Base-by-base conservation (phyloP, 2,329 filamentous ascomycete species). In the Hymenoscyphus repandus region DNA sequence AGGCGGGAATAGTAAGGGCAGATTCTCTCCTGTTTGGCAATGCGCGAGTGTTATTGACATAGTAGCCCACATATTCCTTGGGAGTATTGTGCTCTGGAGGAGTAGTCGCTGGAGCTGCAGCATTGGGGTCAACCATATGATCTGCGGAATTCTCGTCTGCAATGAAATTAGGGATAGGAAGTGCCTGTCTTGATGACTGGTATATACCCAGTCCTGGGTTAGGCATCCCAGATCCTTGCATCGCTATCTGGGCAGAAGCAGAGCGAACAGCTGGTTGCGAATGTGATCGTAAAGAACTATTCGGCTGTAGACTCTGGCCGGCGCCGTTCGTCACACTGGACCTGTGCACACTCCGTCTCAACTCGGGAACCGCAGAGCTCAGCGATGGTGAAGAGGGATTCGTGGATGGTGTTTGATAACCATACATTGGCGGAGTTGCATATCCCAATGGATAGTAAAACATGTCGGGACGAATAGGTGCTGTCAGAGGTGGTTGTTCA, bases 231-330 rank as follows among this genome's bases (percentile, higher is more conserved):
- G 43, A 69, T 69, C 18, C 71, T 59, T 37, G 70, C 56, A 58
- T 70, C 68, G 47, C 59, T 61, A 50, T 62, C 49, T 51, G 63
- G 58, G 64, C 51, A 67, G 65, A 32, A 52, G 61, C 48, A 60
- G 68, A 55, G 51, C 65, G 58, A 20, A 78, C 76, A 2, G 81
- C 80, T 20, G 82, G 82, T 62, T 85, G 82, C n/a, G 82, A 85
- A 62, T 85, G 82, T 22, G 82, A 85, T 56, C 82, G 74, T 54
- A 82, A 65, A n/a, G 79, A 71, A 58, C 80, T 78, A 49, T 72
- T 77, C 22, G 78, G 72, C 46, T 73, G 67, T 34, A 71, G 67
- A 38, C 47, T 52, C 32, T 69, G 62, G 9, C 72, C 72, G 12
- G 73, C 65, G 33, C 83, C 79, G 20, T 72, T 76, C 13, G 73